These are phyloP conservation scores for Adansonia grandidieri DNA, from an alignment of 441 rosid species.

Conservation along the genomic window DNA sequence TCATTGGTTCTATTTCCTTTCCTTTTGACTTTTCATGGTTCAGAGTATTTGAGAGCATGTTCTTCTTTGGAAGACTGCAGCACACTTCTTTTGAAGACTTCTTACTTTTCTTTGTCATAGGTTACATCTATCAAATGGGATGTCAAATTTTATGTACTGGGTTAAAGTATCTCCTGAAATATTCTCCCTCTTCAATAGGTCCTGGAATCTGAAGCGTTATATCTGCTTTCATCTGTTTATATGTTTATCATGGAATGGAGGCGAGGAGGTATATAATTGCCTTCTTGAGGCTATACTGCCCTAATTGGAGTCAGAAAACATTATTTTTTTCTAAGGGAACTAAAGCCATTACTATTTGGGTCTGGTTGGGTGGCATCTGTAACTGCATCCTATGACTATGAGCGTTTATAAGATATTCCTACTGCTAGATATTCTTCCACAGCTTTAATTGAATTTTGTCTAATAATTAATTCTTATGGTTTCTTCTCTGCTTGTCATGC, in stretches of 20 bases:
- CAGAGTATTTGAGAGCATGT: conserved; percentile 12
- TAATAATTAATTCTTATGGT: conserved; percentile 3
- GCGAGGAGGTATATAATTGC: conserved; percentile 3
- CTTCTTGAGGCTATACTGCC: background rate
- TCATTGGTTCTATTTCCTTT: background rate
- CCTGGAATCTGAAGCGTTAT: background rate
- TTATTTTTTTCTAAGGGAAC: background rate
- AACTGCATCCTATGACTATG: background rate
- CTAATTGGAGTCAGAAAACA: background rate
- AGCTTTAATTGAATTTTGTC: background rate
- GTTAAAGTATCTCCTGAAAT: background rate
- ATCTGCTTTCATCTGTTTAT: conserved; percentile 12
- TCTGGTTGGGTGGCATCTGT: background rate
- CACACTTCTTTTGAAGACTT: background rate
- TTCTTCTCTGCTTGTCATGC: conserved; percentile 9
- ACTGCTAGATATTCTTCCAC: background rate
- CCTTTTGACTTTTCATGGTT: background rate
- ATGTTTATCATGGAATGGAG: conserved; percentile 10
- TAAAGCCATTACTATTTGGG: conserved; percentile 15
- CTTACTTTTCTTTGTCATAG: background rate
- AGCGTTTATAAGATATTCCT: background rate
- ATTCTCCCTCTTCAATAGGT: background rate
- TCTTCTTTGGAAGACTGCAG: conserved; percentile 1
- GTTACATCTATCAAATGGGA: background rate
- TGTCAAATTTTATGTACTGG: conserved; percentile 1